These are phyloP conservation scores for Kodamaea fukazawae DNA, from an alignment of 805 yeast species.

Conservation along the genomic window DNA sequence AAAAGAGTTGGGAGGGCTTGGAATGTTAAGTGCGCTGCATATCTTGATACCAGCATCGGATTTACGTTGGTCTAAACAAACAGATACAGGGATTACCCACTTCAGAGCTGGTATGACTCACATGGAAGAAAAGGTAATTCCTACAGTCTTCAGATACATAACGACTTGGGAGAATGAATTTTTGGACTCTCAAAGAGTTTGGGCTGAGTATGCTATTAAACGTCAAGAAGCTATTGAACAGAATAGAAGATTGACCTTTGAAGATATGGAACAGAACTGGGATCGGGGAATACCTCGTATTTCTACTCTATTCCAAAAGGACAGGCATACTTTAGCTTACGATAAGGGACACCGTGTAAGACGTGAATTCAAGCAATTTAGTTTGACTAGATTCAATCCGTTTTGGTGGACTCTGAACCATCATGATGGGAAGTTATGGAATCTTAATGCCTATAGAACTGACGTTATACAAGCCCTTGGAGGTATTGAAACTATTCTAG, in stretches of 20 bases:
- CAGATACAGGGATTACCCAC: slow-evolving; percentile 92
- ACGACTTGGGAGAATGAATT: slow-evolving; percentile 97
- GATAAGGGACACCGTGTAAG: slow-evolving; percentile 92
- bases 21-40: slow-evolving; percentile 97
- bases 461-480: slow-evolving; percentile 97
- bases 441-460: slow-evolving; percentile 83
- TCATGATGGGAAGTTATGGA: slow-evolving; percentile 97
- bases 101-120: slow-evolving; percentile 92
- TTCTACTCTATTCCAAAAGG: slow-evolving; percentile 91
- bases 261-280: slow-evolving; percentile 93
- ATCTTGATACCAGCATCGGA: slow-evolving; percentile 93
- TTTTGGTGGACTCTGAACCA: slow-evolving; percentile 95
- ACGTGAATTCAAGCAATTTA: slow-evolving; percentile 70
- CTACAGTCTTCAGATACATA: slow-evolving; percentile 89
- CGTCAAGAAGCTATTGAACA: slow-evolving; percentile 83
- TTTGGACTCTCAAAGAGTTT: slow-evolving; percentile 88
- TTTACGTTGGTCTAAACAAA: slow-evolving; percentile 84
- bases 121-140: slow-evolving; percentile 76
- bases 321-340: slow-evolving; percentile 88
- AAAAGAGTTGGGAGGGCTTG: slow-evolving; percentile 94
- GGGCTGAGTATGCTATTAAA: slow-evolving; percentile 95
- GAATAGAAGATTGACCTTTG: slow-evolving; percentile 82
- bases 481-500: slow-evolving; percentile 93
- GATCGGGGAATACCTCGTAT: slow-evolving; percentile 96
- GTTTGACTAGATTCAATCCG: slow-evolving; percentile 72